Base-by-base conservation (phyloP, 805 yeast species). In the Torulaspora gathmanii region DNA sequence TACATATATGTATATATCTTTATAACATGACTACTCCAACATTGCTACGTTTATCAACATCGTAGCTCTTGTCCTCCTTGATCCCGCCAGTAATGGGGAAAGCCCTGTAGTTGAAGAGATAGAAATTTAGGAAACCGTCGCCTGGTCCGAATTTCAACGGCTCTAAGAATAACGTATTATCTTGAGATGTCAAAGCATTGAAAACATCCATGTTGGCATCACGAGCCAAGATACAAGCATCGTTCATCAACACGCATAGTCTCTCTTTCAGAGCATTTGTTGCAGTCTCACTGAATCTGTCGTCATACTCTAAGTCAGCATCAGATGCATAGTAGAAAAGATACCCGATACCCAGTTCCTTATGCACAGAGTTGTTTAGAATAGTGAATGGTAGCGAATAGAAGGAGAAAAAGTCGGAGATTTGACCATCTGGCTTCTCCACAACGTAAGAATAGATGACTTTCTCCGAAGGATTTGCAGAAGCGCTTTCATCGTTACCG, bases 181-280 rank as follows among this genome's bases (percentile, higher is more conserved):
- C 99, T 69, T 89, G 95, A 9, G 89, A 74, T 0, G 97, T 80
- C 51, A 93, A 72, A 8, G 97, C 96, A 63, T 93, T 93, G 75
- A 91, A 87, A 3, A 93, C 98, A 63, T 93, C 99, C 57, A 86
- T 86, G 20, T 75, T 75, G 33, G 71, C 64, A 63, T 85, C 83
- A 17, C 59, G 59, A 23, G 95, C 82, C 31, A 86, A 67, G 42
- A 91, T 76, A 45, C 90, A 73, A 1, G 93, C 89, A 57, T 90
- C 95, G 38, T 70, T 71, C 44, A 89, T 74, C 52, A 91, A 70
- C 4, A 71, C 66, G 20, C 66, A 69, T 52, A 93, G 73, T 53
- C 97, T 75, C 50, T 71, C 70, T 55, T 76, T 74, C 53, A 86
- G 70, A 23, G 65, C 58, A 13, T 59, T 58, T 8, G 74, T 72